Evolutionary conservation across 495 filamentous ascomycete species (phyloP).

Genomic region (Neurospora sp.): DNA sequence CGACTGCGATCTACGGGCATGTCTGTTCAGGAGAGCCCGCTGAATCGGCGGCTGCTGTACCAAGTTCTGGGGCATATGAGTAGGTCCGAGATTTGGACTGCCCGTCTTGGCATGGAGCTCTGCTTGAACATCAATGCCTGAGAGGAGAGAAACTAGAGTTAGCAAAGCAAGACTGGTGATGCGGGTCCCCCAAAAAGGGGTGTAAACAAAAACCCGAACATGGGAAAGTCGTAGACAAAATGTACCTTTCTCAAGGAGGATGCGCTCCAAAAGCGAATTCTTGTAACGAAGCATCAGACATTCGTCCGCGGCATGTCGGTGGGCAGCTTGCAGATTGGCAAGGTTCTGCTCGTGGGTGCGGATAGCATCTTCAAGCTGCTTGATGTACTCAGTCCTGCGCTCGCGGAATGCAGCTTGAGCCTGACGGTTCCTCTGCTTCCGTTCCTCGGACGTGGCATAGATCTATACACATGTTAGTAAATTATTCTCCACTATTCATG

Average conservation of each 20-base stretch:
- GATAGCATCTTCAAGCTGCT: conserved; percentile 94
- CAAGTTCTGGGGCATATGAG: conserved; percentile 50
- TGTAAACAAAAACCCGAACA: neutral
- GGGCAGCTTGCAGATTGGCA: conserved; percentile 83
- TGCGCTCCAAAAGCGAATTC: conserved; percentile 90
- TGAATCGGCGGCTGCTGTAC: conserved; percentile 60
- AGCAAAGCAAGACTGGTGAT: neutral
- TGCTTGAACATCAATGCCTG: conserved; percentile 94
- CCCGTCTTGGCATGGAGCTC: conserved; percentile 84
- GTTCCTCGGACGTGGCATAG: conserved; percentile 95
- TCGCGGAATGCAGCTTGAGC: conserved; percentile 96
- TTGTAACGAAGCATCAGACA: conserved; percentile 98
- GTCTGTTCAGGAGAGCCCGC: conserved; percentile 61
- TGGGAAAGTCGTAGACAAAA: neutral
- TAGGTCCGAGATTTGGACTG: conserved; percentile 57
- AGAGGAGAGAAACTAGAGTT: neutral
- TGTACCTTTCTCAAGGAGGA: conserved; percentile 87
- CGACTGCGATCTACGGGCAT: conserved; percentile 56
- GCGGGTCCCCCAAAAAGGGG: neutral
- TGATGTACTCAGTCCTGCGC: conserved; percentile 96
- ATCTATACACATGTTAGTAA: conserved; percentile 48
- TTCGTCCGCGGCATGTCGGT: conserved; percentile 90
- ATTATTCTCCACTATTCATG: neutral
- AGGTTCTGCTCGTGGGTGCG: conserved; percentile 93
- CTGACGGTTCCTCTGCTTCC: conserved; percentile 95